Evolutionary conservation across 495 filamentous ascomycete genomes (phyloP).

Genomic region (Hypoxylon lienhwacheense): DNA sequence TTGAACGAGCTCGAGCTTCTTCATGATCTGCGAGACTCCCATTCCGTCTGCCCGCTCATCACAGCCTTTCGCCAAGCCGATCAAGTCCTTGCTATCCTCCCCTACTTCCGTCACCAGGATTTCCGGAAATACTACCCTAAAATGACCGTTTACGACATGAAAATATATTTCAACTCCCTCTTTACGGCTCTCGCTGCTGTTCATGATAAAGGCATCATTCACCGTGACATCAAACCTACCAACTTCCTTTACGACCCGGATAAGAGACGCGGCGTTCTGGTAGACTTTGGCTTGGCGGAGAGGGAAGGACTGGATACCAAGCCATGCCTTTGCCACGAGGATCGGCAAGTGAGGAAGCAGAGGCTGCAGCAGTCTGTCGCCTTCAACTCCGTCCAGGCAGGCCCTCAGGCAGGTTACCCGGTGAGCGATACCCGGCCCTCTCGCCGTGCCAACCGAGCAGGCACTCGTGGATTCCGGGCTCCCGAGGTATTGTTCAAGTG

Average conservation of each 20-base stretch:
- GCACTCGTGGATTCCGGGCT: conserved; percentile 93
- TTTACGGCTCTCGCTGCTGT: conserved; percentile 83
- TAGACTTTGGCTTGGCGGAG: conserved; percentile 96
- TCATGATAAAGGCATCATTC: conserved; percentile 80
- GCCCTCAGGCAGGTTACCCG: conserved; percentile 68
- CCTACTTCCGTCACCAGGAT: conserved; percentile 93
- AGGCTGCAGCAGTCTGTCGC: conserved; percentile 46
- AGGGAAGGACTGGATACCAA: conserved; percentile 72
- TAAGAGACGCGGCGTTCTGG: conserved; percentile 80
- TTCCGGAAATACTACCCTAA: conserved; percentile 93
- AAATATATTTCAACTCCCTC: conserved; percentile 84
- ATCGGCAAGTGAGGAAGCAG: conserved; percentile 41
- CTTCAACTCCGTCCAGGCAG: conserved; percentile 46
- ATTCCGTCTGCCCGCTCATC: conserved; percentile 88
- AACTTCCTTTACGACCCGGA: conserved; percentile 95
- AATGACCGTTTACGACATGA: conserved; percentile 81
- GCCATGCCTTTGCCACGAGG: conserved; percentile 69
- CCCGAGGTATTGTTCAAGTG: conserved; percentile 98
- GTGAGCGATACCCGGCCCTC: conserved; percentile 87
- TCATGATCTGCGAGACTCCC: conserved; percentile 81
- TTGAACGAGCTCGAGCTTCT: conserved; percentile 96
- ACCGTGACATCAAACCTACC: conserved; percentile 99
- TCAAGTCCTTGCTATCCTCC: conserved; percentile 91
- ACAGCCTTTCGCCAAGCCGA: conserved; percentile 93
- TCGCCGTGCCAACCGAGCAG: conserved; percentile 87